phyloP scores from a whole-genome alignment of 2,329 filamentous ascomycete genomes.

The Neocucurbitaria cava region DNA sequence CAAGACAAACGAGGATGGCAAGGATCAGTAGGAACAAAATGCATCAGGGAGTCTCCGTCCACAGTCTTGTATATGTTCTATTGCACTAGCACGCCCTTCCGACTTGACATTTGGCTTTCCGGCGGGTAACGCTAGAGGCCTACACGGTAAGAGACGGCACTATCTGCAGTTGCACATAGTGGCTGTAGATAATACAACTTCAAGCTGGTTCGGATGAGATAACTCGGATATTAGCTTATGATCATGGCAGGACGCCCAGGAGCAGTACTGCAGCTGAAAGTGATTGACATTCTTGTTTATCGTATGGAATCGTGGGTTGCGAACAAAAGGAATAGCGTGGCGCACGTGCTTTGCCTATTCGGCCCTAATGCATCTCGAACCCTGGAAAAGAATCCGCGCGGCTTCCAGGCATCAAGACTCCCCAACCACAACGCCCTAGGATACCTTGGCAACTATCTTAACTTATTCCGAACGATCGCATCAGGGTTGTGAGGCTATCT shows the following conservation, averaged over 20 bases:
- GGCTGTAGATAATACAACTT: not conserved
- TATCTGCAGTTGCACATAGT: too few species aligned
- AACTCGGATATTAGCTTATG: not conserved
- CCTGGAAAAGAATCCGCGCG: not conserved
- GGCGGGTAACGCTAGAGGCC: not conserved
- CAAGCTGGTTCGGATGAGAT: too few species aligned
- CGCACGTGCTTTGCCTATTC: not conserved
- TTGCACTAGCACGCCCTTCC: not conserved
- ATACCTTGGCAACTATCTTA: not conserved
- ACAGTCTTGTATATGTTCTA: not conserved
- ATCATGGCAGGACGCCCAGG: not conserved
- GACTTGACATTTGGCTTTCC: not conserved
- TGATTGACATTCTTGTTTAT: not conserved
- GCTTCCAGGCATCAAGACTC: not conserved
- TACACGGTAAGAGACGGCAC: too few species aligned
- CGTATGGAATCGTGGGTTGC: not conserved
- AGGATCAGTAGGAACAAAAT: too few species aligned
- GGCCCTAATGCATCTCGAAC: conserved; percentile 2
- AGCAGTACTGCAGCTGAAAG: not conserved
- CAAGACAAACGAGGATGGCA: not conserved
- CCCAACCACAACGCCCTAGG: not conserved
- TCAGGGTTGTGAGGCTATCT: not conserved
- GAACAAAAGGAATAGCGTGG: not conserved
- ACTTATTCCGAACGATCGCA: not conserved
- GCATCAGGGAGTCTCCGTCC: too few species aligned